phyloP scores from a whole-genome alignment of 2,329 filamentous ascomycete genomes.

The Aspergillus amoenus region DNA sequence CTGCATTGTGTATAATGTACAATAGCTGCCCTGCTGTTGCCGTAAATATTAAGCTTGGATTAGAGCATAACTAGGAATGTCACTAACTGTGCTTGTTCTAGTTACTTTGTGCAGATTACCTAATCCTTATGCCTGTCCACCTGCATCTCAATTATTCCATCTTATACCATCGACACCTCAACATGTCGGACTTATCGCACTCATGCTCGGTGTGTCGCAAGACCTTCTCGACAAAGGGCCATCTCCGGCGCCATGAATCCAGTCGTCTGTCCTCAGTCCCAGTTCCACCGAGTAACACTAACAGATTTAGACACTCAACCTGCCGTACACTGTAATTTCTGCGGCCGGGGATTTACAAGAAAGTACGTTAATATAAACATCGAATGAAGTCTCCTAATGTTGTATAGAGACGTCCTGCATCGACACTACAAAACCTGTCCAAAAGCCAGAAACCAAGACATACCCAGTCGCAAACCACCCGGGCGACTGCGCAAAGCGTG shows the following conservation, averaged over 20 bases:
- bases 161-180: no score
- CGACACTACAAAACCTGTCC: background rate
- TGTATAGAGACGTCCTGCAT: background rate
- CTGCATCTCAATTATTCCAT: no score
- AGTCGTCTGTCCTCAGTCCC: background rate
- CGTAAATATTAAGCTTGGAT: no score
- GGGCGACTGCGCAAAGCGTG: background rate
- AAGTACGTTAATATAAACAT: background rate
- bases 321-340: background rate
- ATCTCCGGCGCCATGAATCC: background rate
- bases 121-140: no score
- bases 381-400: background rate
- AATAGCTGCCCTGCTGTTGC: no score
- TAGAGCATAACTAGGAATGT: no score
- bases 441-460: background rate
- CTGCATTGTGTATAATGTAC: no score
- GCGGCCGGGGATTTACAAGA: background rate
- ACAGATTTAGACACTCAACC: background rate
- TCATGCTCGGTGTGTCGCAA: background rate
- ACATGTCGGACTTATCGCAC: background rate
- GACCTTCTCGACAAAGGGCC: background rate
- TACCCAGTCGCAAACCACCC: background rate
- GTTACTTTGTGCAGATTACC: no score
- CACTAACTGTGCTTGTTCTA: no score
- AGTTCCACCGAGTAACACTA: background rate